These are phyloP conservation scores for Pythium biforme DNA, from an alignment of 352 stramenopile species.

Conservation along the genomic window DNA sequence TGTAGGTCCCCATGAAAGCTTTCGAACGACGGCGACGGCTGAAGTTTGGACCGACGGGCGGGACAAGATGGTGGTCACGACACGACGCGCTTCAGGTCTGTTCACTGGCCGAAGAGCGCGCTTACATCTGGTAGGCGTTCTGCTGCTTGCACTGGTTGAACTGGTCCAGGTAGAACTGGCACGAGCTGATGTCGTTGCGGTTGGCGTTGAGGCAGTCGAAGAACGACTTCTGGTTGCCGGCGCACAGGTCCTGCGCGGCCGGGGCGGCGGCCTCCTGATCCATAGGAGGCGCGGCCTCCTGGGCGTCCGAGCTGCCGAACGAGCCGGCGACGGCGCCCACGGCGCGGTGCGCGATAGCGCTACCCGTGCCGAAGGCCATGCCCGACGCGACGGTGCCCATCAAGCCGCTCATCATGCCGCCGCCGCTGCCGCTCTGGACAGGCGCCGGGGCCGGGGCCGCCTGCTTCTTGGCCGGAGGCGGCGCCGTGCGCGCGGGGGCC, in stretches of 20 bases:
- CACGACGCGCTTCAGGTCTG: too few relatives aligned
- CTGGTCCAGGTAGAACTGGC: slow-evolving; percentile 88
- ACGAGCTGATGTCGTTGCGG: slow-evolving; percentile 84
- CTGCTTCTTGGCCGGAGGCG: slow-evolving; percentile 53
- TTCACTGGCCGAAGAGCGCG: background rate
- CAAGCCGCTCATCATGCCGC: slow-evolving; percentile 93
- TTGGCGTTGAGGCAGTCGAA: slow-evolving; percentile 84
- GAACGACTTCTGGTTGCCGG: slow-evolving; percentile 77
- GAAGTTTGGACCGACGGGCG: too few relatives aligned
- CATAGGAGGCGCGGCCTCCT: slow-evolving; percentile 30
- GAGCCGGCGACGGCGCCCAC: slow-evolving; percentile 76
- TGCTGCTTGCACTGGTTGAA: slow-evolving; percentile 87
- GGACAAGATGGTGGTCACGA: too few relatives aligned
- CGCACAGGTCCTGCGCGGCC: slow-evolving; percentile 55
- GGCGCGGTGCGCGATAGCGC: slow-evolving; percentile 93
- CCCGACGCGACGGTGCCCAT: slow-evolving; percentile 95
- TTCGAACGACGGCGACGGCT: background rate
- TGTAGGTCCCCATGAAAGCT: background rate
- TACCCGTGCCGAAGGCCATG: slow-evolving; percentile 98
- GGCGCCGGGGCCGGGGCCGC: slow-evolving; percentile 43
- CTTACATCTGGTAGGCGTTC: slow-evolving; percentile 61
- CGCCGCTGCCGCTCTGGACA: slow-evolving; percentile 45
- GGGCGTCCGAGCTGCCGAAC: slow-evolving; percentile 55
- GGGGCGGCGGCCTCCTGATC: slow-evolving; percentile 27
- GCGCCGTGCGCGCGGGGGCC: slow-evolving; percentile 37